Conservation (phyloP, 1,139 yeast species). For the Lodderomyces elongisporus region DNA sequence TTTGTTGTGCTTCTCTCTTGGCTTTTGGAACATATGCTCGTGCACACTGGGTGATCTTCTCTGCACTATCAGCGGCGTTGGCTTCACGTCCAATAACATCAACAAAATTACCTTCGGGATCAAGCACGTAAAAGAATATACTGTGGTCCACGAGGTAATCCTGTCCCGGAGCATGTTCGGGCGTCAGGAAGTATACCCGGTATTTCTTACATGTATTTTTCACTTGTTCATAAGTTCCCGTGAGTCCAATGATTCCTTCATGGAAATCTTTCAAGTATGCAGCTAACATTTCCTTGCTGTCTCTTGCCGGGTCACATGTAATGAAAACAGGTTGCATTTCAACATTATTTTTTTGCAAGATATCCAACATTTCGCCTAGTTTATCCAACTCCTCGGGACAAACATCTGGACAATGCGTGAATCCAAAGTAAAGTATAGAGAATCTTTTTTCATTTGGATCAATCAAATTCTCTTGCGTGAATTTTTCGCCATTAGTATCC, state of each 20-base stretch:
- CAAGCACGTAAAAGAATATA: slow-evolving; percentile 92
- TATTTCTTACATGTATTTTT: slow-evolving; percentile 80
- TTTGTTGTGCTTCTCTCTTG: slow-evolving; percentile 56
- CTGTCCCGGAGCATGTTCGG: slow-evolving; percentile 86
- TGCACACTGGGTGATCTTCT: slow-evolving; percentile 70
- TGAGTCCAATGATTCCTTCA: slow-evolving; percentile 79
- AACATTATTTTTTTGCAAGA: slow-evolving; percentile 54
- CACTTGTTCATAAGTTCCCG: slow-evolving; percentile 83
- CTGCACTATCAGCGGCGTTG: slow-evolving; percentile 73
- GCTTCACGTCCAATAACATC: slow-evolving; percentile 93
- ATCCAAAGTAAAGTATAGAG: slow-evolving; percentile 84
- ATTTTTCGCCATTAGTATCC: slow-evolving; percentile 65
- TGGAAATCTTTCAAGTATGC: slow-evolving; percentile 84
- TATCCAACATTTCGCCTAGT: slow-evolving; percentile 71
- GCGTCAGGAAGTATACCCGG: slow-evolving; percentile 94
- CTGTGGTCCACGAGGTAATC: slow-evolving; percentile 96
- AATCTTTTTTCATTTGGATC: slow-evolving; percentile 55
- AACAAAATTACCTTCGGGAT: slow-evolving; percentile 90
- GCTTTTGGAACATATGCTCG: slow-evolving; percentile 70
- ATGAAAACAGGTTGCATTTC: slow-evolving; percentile 80
- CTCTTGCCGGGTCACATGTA: slow-evolving; percentile 96
- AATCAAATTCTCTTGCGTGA: slow-evolving; percentile 70
- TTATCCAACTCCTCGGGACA: slow-evolving; percentile 97
- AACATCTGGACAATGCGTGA: slow-evolving; percentile 95
- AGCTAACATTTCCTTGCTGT: slow-evolving; percentile 75